Evolutionary conservation across 176 grass and related monocot genomes (phyloP).

Genomic region (Cenchrus americanus): DNA sequence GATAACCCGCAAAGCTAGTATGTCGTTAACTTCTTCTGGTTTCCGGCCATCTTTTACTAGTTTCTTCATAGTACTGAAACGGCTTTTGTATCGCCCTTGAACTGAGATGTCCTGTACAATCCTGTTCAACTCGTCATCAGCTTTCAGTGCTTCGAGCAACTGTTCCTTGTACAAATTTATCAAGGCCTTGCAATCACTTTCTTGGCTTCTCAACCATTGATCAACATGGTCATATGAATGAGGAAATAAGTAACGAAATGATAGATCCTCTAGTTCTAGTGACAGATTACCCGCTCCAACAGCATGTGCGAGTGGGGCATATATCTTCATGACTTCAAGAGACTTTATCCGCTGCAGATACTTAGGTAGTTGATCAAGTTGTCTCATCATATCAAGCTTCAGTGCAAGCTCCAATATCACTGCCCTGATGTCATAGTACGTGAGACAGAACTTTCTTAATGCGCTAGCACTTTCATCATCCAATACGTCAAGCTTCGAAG

Average conservation of each 20-base stretch:
- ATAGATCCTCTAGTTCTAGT: slow-evolving; percentile 86
- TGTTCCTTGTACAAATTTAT: slow-evolving; percentile 69
- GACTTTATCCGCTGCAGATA: slow-evolving; percentile 74
- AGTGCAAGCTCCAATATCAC: slow-evolving; percentile 78
- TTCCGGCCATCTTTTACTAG: slow-evolving; percentile 82
- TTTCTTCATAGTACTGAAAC: slow-evolving; percentile 98
- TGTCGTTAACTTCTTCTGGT: slow-evolving; percentile 88
- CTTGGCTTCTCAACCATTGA: slow-evolving; percentile 74
- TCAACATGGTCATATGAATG: slow-evolving; percentile 77
- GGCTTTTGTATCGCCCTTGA: slow-evolving; percentile 82
- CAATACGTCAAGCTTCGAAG: slow-evolving; percentile 70
- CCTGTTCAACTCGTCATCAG: slow-evolving; percentile 57
- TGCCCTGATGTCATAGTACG: slow-evolving; percentile 91
- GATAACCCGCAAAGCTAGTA: slow-evolving; percentile 82
- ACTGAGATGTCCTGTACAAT: slow-evolving; percentile 75
- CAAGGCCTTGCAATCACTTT: slow-evolving; percentile 63
- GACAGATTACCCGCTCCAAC: slow-evolving; percentile 79
- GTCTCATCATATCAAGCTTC: slow-evolving; percentile 83
- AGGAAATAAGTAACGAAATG: slow-evolving; percentile 88
- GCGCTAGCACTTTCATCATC: slow-evolving; percentile 75
- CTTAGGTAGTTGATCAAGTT: slow-evolving; percentile 75
- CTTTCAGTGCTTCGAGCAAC: slow-evolving; percentile 59
- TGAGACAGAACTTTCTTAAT: slow-evolving; percentile 81
- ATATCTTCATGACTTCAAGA: slow-evolving; percentile 92
- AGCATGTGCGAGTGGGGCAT: slow-evolving; percentile 92